Conservation (phyloP, 495 filamentous ascomycete species). For the Neurospora sublineolata region DNA sequence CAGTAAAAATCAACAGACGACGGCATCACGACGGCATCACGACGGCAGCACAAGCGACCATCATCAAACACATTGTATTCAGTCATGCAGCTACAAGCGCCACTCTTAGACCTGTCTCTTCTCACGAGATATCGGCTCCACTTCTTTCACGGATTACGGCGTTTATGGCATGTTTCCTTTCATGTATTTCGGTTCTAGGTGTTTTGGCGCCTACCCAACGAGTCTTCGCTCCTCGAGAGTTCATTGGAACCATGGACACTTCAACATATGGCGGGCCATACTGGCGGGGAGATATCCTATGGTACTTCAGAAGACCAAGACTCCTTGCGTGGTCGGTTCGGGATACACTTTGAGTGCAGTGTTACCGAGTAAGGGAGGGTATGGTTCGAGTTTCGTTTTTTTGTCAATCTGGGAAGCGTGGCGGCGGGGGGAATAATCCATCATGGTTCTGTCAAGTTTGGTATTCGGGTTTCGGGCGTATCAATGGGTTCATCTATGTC, state of each 20-base stretch:
- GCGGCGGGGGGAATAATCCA: background rate
- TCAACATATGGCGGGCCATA: background rate
- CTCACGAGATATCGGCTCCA: conserved; percentile 1
- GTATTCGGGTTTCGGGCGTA: background rate
- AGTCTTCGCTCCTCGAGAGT: background rate
- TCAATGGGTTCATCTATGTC: background rate
- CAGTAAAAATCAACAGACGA: conserved; percentile 19
- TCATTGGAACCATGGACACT: background rate
- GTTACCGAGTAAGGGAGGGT: background rate
- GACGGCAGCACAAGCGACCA: background rate
- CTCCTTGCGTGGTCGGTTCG: background rate
- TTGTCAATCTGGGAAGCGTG: background rate
- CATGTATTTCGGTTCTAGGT: background rate
- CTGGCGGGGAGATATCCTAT: background rate
- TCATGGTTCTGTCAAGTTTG: background rate
- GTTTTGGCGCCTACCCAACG: background rate
- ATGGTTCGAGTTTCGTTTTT: background rate
- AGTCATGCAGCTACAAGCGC: background rate
- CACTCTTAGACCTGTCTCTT: background rate
- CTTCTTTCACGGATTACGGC: background rate
- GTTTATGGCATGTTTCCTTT: background rate
- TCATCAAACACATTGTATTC: background rate
- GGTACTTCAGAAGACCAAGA: background rate
- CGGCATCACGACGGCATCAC: background rate
- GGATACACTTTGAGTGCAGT: background rate